phyloP scores from a whole-genome alignment of 768 basidiomycete genomes.

The Lentinula sp. region DNA sequence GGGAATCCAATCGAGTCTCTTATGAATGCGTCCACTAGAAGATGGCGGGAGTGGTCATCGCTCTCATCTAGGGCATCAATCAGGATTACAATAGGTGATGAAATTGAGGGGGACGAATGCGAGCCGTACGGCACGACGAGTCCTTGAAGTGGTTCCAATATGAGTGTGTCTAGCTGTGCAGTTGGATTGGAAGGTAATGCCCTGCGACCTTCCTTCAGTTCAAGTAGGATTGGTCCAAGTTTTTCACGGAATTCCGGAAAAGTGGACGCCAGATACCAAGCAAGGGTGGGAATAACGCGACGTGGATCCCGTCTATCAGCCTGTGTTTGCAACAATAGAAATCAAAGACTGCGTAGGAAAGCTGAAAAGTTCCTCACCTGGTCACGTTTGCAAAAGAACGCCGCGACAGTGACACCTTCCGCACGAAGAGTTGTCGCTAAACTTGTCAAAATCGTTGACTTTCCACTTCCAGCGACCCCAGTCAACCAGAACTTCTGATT shows the following conservation, averaged over 20 bases:
- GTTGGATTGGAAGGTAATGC: background rate
- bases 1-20: background rate
- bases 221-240: background rate
- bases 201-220: background rate
- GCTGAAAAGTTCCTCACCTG: background rate
- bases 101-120: no score
- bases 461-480: background rate
- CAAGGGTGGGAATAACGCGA: background rate
- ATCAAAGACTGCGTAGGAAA: no score
- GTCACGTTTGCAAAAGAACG: conserved; percentile 1
- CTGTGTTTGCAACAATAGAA: background rate
- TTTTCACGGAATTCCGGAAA: background rate
- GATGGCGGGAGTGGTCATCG: background rate
- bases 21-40: background rate
- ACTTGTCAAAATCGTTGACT: background rate
- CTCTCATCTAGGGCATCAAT: background rate
- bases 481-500: background rate
- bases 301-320: background rate
- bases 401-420: background rate
- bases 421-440: background rate
- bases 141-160: background rate
- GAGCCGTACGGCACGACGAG: background rate
- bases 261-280: background rate
- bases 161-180: background rate
- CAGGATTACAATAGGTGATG: background rate